Percentiles rank a stretch among this genome's conserved stretches.
Conservation (phyloP, 306 rosid genomes). For the Phaseolus lunatus region DNA sequence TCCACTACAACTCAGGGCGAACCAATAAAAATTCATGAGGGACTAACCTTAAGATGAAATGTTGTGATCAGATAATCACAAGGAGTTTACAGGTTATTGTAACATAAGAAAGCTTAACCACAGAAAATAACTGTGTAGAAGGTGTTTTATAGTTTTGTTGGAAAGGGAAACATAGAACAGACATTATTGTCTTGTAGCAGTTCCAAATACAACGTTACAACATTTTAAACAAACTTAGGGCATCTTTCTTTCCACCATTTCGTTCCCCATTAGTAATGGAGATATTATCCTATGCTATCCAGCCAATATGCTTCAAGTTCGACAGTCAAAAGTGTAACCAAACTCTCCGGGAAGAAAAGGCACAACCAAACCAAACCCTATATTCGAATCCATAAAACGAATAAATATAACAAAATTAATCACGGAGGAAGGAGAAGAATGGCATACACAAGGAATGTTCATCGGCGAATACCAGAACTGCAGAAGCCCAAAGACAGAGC, state of each 20-base stretch:
- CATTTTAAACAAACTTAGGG: constrained; percentile 16
- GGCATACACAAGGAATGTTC: constrained; percentile 58
- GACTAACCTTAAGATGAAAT: neutral
- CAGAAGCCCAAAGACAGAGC: constrained; percentile 36
- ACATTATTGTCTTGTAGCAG: neutral
- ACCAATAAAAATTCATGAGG: neutral
- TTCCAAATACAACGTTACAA: neutral
- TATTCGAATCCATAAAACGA: constrained; percentile 1
- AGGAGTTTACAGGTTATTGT: neutral
- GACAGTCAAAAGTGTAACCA: neutral
- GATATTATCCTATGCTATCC: constrained; percentile 10
- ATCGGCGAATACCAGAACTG: constrained; percentile 38
- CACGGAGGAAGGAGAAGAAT: constrained; percentile 17
- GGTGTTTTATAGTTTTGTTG: neutral
- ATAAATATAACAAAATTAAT: neutral
- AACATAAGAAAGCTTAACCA: constrained; percentile 10
- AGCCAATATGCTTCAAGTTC: neutral
- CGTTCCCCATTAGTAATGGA: neutral
- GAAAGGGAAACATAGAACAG: neutral
- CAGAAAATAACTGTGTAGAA: neutral
- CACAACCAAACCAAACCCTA: constrained; percentile 42
- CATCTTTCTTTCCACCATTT: neutral
- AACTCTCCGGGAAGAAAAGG: constrained; percentile 6
- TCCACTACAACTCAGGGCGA: neutral
- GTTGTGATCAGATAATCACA: neutral